phyloP scores from a whole-genome alignment of 2,329 filamentous ascomycete genomes.

The Alternaria infectoria region DNA sequence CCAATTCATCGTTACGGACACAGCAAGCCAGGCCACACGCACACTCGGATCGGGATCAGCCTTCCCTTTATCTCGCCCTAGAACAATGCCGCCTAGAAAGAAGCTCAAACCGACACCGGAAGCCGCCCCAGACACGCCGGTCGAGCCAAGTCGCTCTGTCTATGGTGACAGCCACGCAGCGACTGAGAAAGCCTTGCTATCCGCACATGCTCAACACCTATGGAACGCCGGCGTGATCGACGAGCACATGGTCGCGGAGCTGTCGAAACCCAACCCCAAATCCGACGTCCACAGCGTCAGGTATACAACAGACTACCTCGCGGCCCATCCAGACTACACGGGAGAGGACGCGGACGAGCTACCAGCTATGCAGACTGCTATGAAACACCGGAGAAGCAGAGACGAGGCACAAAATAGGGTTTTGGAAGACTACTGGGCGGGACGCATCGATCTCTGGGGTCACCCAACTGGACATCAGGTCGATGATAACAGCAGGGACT shows the following conservation, averaged over 20 bases:
- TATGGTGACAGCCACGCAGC: conserved; percentile 27
- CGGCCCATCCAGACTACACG: conserved; percentile 12
- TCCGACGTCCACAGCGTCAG: conserved; percentile 11
- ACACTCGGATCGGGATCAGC: not conserved
- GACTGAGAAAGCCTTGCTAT: conserved; percentile 20
- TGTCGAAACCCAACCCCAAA: conserved; percentile 19
- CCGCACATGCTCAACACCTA: conserved; percentile 13
- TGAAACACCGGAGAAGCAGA: conserved; percentile 14
- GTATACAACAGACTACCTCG: conserved; percentile 22
- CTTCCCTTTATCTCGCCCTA: not conserved
- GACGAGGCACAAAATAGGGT: conserved; percentile 20
- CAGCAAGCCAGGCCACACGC: not conserved
- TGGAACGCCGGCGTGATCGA: conserved; percentile 12
- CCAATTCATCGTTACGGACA: not conserved
- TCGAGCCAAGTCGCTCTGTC: conserved; percentile 7
- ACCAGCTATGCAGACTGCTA: conserved; percentile 18
- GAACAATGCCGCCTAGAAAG: not conserved
- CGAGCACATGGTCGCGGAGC: conserved; percentile 13
- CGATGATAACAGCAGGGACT: not conserved
- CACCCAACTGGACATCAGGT: conserved; percentile 2
- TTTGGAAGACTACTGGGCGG: conserved; percentile 19
- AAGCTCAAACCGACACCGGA: not conserved
- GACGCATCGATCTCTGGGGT: conserved; percentile 27
- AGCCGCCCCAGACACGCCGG: not conserved
- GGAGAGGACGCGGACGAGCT: conserved; percentile 10